Evolutionary conservation across 306 rosid genomes (phyloP), one percentile per base, ranked within the genome.

Genomic region (Acacia confusa): DNA sequence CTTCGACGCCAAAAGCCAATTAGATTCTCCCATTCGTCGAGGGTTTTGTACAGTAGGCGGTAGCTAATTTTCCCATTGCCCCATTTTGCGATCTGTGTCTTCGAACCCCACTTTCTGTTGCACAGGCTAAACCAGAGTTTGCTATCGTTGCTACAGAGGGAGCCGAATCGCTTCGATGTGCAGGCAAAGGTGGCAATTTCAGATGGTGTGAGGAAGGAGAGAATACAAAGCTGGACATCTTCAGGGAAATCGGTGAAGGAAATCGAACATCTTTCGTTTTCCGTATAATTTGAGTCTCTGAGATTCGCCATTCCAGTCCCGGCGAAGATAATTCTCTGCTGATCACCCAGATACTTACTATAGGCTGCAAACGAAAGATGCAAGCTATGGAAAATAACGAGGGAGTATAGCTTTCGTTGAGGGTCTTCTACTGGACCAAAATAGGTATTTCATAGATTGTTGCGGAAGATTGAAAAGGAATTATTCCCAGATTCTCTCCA

Each of bases 1-100:
- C 94, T 90, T 11, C 95, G 92, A 80, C 98, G 94, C 99, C 98
- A 96, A 82, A 96, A 93, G 8, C 98, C 98, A 15, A 96, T 90
- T 27, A 93, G 79, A 58, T 91, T 89, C 75, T 96, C 97, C 94
- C 90, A 93, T 19, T 82, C 85, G 74, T 77, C 77, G 41, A 96
- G 95, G 13, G 94, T 90, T n/a, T 67, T 77, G 80, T 90, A 96
- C 80, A 96, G 92, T 20, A 44, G 75, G 58, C 45, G 89, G 91
- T 79, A 91, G 27, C 88, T 17, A 41, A 92, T 87, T 24, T 77
- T 83, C 0, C 93, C 95, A 12, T 81, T 80, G 2, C 91, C 92
- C 98, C 99, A 96, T 53, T 88, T 86, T 2, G 19, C 36, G 87
- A 96, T 92, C 63, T 79, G 90, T 74, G 98, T 93, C 72, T 84